Percentiles rank a stretch among this genome's conserved stretches.
Conservation (phyloP, 495 filamentous ascomycete species). For the Daldinia loculata region DNA sequence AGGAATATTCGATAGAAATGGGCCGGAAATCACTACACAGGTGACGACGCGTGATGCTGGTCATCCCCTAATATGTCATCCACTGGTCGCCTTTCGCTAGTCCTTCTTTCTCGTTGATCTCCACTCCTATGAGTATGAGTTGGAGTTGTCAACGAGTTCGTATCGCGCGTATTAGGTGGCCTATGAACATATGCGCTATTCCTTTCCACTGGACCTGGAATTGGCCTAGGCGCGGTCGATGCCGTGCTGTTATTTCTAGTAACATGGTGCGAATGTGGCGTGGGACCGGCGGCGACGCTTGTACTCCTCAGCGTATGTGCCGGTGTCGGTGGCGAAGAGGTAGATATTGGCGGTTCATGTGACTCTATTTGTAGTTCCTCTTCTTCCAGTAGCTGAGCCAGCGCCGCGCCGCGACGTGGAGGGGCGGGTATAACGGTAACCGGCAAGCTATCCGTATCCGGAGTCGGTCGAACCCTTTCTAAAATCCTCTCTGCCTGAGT, state of each 20-base stretch:
- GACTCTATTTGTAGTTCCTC: slow-evolving; percentile 42
- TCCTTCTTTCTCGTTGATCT: slow-evolving; percentile 31
- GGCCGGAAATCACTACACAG: slow-evolving; percentile 14
- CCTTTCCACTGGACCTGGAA: slow-evolving; percentile 20
- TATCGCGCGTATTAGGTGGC: slow-evolving; percentile 20
- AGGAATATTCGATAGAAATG: slow-evolving; percentile 19
- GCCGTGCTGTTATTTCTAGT: slow-evolving; percentile 21
- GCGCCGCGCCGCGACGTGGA: slow-evolving; percentile 54
- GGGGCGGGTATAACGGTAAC: slow-evolving; percentile 61
- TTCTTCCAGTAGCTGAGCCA: slow-evolving; percentile 56
- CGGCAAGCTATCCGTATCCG: slow-evolving; percentile 58
- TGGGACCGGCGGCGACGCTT: slow-evolving; percentile 4
- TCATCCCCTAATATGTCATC: slow-evolving; percentile 36
- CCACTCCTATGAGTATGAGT: slow-evolving; percentile 8
- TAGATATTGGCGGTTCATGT: slow-evolving; percentile 11
- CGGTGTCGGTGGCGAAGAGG: slow-evolving; percentile 3
- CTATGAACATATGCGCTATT: slow-evolving; percentile 19
- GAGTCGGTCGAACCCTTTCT: slow-evolving; percentile 55
- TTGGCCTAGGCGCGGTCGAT: slow-evolving; percentile 19
- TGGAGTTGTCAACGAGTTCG: slow-evolving; percentile 12
- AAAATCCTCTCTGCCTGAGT: slow-evolving; percentile 57
- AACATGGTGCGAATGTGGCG: slow-evolving; percentile 13
- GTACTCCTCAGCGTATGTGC: slow-evolving; percentile 2
- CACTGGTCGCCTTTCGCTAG: slow-evolving; percentile 35
- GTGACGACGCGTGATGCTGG: slow-evolving; percentile 22